A percentile compares a stretch with the other conserved stretches of the same genome.
phyloP scores from a whole-genome alignment of 2,329 filamentous ascomycete species.

The Dactylellina drechsleri region DNA sequence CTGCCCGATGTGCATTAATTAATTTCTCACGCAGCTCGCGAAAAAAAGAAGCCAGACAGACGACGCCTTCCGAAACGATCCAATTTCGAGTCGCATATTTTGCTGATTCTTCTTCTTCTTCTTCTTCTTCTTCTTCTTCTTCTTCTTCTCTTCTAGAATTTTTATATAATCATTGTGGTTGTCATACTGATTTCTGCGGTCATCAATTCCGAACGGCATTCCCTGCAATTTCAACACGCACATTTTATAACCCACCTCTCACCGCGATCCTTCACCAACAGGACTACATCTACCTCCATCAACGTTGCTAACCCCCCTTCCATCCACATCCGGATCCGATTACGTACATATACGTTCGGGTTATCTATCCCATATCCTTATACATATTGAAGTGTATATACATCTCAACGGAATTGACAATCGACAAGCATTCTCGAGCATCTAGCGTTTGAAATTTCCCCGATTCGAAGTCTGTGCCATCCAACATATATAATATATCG shows the following conservation, averaged over 20 bases:
- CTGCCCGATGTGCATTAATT: constrained; percentile 19
- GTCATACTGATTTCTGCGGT: not conserved
- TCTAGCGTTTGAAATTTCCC: constrained; percentile 43
- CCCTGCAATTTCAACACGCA: constrained; percentile 1
- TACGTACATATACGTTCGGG: too few species aligned
- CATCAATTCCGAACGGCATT: not conserved
- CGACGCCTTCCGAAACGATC: not conserved
- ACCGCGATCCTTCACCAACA: not conserved
- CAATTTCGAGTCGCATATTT: constrained; percentile 1
- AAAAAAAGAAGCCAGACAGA: too few species aligned
- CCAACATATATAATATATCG: not conserved
- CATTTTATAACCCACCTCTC: not conserved
- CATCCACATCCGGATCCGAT: too few species aligned
- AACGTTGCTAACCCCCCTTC: too few species aligned
- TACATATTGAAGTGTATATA: too few species aligned
- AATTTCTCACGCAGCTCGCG: too few species aligned
- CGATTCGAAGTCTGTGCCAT: constrained; percentile 3
- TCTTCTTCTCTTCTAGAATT: not conserved
- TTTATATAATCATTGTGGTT: not conserved
- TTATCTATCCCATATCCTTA: too few species aligned
- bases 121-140: not conserved
- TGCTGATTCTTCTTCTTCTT: not conserved
- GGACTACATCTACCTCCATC: not conserved
- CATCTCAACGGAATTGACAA: not conserved
- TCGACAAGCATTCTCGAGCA: constrained; percentile 39